Base-by-base conservation (phyloP, 2,329 filamentous ascomycete species). In the Zymoseptoria tritici region DNA sequence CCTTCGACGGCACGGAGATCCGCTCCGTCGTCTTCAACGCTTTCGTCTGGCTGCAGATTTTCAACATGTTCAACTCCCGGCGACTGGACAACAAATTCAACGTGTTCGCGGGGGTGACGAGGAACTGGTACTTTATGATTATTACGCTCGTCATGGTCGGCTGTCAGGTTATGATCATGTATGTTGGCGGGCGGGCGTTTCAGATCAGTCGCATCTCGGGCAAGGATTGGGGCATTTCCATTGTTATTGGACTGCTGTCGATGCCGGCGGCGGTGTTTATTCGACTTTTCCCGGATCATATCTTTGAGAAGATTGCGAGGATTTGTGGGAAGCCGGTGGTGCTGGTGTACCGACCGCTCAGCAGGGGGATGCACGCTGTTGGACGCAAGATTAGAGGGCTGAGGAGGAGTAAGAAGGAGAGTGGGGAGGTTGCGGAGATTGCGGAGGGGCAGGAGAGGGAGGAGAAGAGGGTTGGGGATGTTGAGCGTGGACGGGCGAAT, bases 31-130 rank as follows among this genome's bases (percentile, higher is more conserved):
- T 97, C 5, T 97, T 97, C 82, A 97, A 97, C 79, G 94, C 91
- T 0, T 97, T 97, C 72, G 92, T 97, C 57, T 97, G 93, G 93
- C 96, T 97, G 91, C 93, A 70, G 94, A 53, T 97, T 67, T 97
- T 97, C 80, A 97, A 97, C 76, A 89, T 96, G 73, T 90, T 95
- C 83, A 97, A 97, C 79, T 97, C 22, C 24, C 22, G 52, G 1
- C 2, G 22, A 20, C 52, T 53, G 22, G 52, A 29, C 22, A 53
- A 97, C 77, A 84, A 86, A 60, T 92, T 96, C 81, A 97, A 97
- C 76, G 91, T 97, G 64, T 92, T 97, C 61, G 92, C 96, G 72
- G 91, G 91, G 58, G 83, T 97, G 60, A 82, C 82, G 46, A 83
- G 84, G 71, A 97, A 97, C 74, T 88, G 82, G 77, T 95, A 95